Base-by-base conservation (phyloP, 768 basidiomycete genomes). In the Russula sp. region DNA sequence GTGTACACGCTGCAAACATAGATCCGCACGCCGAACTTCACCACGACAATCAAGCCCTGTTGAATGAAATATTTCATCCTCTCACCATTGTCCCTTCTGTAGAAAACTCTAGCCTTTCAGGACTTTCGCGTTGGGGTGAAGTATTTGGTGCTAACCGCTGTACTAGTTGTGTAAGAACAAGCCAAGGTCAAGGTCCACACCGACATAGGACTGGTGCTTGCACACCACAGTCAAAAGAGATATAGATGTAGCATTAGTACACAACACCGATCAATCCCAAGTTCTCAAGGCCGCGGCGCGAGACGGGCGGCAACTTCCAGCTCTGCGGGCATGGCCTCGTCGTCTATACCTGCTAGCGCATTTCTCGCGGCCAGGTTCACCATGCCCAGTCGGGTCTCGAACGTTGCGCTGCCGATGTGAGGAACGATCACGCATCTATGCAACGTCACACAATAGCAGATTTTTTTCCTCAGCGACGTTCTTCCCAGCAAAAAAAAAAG, bases 391-490 rank as follows among this genome's bases (percentile, higher is more conserved):
- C 94, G 78, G 2, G 93, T 93, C 73, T 97, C 90, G 10, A 83
- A 75, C 16, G 94, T 95, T 3, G 91, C 95, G 65, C 90, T 93
- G 20, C 84, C 97, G 54, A 99, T 86, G 69, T 99, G 96, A 0
- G 96, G 96, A 35, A 99, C 65, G 11, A 96, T 81, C 8, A 88
- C 79, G 65, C 87, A 91, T 70, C 88, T 93, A 68, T 22, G 22
- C 20, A 36, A 14, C 25, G 29, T 29, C 25, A 13, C 10, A 5
- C 22, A 7, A 36, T 36, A 25, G 36, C 3, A 3, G 5, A 10
- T 1, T 35, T 22, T 35, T 22, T 42, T 5, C 25, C 7, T 34
- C 20, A 50, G 58, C n/a, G 41, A 35, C 52, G 43, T 46, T 53
- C 64, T 39, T 43, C 25, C 18, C 14, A 14, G 10, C 35, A 51